A percentile compares a stretch with the other conserved stretches of the same genome.
Conservation (phyloP, 306 rosid species). For the Astragalus glycyphyllos region DNA sequence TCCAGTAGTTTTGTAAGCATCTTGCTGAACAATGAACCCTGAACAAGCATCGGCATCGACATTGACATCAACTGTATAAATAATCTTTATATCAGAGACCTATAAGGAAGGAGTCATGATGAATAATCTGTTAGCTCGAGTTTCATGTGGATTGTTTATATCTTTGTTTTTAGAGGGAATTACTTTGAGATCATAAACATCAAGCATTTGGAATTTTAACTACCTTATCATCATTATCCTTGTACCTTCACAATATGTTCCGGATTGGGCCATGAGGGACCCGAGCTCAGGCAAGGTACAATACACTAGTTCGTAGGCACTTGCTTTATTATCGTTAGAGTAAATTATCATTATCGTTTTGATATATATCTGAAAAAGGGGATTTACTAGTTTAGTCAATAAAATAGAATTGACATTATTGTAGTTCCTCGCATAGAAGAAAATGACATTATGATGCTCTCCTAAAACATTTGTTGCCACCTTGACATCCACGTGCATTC, state of each 20-base stretch:
- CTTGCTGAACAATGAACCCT: constrained; percentile 16
- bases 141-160: background rate
- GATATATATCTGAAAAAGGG: no score
- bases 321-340: background rate
- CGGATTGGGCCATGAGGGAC: no score
- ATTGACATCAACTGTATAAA: background rate
- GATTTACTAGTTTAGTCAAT: no score
- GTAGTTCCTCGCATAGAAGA: no score
- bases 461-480: no score
- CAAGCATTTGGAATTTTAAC: background rate
- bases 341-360: no score
- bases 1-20: constrained; percentile 18
- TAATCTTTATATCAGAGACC: background rate
- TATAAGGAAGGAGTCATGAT: constrained; percentile 10
- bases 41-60: background rate
- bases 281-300: no score
- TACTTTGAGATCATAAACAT: constrained; percentile 16
- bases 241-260: background rate
- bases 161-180: constrained; percentile 4
- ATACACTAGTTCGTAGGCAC: background rate
- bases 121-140: background rate
- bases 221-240: background rate
- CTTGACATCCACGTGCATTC: no score
- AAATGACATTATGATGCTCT: no score
- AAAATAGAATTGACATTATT: no score